phyloP scores from a whole-genome alignment of 2,329 filamentous ascomycete species.

The Passalora sequoiae region DNA sequence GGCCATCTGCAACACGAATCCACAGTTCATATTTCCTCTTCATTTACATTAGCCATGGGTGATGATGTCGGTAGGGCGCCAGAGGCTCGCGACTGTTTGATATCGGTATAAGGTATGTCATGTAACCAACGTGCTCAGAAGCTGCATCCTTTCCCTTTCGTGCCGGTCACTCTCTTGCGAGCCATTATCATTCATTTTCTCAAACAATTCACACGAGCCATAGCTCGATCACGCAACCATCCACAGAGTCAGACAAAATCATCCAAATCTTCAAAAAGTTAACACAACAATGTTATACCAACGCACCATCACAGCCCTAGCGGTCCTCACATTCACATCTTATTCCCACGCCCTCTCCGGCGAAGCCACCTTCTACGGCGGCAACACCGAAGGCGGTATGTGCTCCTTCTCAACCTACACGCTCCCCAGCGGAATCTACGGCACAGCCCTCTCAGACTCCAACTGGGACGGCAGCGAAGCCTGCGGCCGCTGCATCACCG shows the following conservation, averaged over 20 bases:
- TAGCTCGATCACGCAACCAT: no score
- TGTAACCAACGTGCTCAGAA: no score
- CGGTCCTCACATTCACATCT: constrained; percentile 15
- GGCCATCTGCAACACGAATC: no score
- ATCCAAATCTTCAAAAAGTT: neutral
- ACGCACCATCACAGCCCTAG: constrained; percentile 14
- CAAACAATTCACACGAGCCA: no score
- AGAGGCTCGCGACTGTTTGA: neutral
- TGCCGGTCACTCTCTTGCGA: constrained; percentile 1
- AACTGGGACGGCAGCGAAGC: constrained; percentile 53
- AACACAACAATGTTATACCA: constrained; percentile 11
- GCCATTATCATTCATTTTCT: no score
- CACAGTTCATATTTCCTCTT: neutral
- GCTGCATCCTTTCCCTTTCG: neutral
- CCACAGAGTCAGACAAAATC: no score
- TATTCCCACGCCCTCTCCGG: constrained; percentile 21
- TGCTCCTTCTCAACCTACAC: constrained; percentile 62
- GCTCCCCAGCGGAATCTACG: constrained; percentile 54
- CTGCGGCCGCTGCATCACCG: constrained; percentile 59
- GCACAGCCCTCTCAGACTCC: constrained; percentile 56
- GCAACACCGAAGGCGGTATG: constrained; percentile 47
- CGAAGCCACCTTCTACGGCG: constrained; percentile 26
- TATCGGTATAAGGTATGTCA: neutral
- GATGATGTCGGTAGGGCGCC: neutral
- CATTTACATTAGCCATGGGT: neutral